phyloP scores from a whole-genome alignment of 2,329 filamentous ascomycete genomes.

The Pyrenophora seminiperda region DNA sequence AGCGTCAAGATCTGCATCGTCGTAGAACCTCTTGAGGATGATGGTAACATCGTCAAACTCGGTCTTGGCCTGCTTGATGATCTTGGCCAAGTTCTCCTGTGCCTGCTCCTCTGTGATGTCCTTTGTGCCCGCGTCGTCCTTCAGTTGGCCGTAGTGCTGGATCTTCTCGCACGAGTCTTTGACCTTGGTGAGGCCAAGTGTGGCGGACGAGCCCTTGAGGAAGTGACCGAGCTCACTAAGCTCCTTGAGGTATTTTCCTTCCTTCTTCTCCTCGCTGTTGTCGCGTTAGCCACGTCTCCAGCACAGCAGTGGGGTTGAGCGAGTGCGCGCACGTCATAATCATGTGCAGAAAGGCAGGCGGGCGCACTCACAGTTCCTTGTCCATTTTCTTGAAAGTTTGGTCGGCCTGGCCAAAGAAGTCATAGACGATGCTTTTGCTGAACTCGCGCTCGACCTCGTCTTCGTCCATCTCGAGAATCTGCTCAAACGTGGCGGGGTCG shows the following conservation, averaged over 20 bases:
- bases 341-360: not conserved
- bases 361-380: slow-evolving; percentile 71
- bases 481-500: slow-evolving; percentile 80
- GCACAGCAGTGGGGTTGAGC: not conserved
- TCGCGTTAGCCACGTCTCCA: slow-evolving; percentile 14
- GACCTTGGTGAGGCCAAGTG: slow-evolving; percentile 86
- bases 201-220: slow-evolving; percentile 95
- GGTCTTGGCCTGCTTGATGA: slow-evolving; percentile 71
- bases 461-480: slow-evolving; percentile 99
- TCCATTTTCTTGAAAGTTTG: slow-evolving; percentile 88
- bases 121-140: slow-evolving; percentile 74
- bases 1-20: slow-evolving; percentile 47
- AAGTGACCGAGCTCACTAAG: slow-evolving; percentile 91
- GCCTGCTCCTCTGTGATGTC: slow-evolving; percentile 69
- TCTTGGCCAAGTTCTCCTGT: slow-evolving; percentile 71
- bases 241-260: slow-evolving; percentile 62
- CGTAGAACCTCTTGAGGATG: slow-evolving; percentile 73
- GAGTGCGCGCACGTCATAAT: not conserved
- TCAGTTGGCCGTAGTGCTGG: slow-evolving; percentile 84
- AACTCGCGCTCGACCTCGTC: slow-evolving; percentile 84
- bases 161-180: slow-evolving; percentile 96
- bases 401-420: slow-evolving; percentile 91
- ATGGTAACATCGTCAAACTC: slow-evolving; percentile 77
- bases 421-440: slow-evolving; percentile 83
- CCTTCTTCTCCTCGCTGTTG: slow-evolving; percentile 64